Evolutionary conservation across 345 rosid genomes (phyloP).

Genomic region (Gossypium bickii): DNA sequence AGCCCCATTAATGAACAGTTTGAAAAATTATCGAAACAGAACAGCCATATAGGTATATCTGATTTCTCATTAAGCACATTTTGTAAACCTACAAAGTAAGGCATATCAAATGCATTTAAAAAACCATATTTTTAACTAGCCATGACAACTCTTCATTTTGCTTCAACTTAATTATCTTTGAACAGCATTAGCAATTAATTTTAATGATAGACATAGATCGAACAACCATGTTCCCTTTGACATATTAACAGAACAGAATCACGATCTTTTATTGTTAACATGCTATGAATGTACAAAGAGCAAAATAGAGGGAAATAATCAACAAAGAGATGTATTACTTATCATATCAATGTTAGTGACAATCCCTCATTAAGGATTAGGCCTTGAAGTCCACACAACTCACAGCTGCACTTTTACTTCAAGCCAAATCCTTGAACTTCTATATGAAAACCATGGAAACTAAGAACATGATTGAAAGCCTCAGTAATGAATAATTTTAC

Average conservation of each 20-base stretch:
- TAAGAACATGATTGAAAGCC: neutral
- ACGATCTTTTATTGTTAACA: neutral
- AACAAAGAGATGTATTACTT: neutral
- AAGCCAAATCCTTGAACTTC: neutral
- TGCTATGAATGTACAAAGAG: neutral
- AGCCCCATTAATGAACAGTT: neutral
- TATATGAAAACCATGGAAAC: neutral
- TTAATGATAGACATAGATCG: neutral
- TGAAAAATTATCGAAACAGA: neutral
- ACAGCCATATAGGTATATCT: neutral
- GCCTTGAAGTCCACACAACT: neutral
- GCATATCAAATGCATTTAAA: neutral
- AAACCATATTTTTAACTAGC: conserved; percentile 14
- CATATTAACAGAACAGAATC: neutral
- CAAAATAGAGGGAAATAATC: neutral
- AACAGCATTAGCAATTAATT: neutral
- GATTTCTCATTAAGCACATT: neutral
- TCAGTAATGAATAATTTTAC: neutral
- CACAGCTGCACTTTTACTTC: neutral
- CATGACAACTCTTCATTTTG: conserved; percentile 16
- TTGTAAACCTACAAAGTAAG: neutral
- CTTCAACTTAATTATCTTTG: conserved; percentile 25
- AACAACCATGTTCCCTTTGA: neutral
- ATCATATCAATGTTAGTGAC: neutral
- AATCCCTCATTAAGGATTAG: neutral